phyloP scores from a whole-genome alignment of 805 yeast species.

The Diddensiella caesifluorescens region DNA sequence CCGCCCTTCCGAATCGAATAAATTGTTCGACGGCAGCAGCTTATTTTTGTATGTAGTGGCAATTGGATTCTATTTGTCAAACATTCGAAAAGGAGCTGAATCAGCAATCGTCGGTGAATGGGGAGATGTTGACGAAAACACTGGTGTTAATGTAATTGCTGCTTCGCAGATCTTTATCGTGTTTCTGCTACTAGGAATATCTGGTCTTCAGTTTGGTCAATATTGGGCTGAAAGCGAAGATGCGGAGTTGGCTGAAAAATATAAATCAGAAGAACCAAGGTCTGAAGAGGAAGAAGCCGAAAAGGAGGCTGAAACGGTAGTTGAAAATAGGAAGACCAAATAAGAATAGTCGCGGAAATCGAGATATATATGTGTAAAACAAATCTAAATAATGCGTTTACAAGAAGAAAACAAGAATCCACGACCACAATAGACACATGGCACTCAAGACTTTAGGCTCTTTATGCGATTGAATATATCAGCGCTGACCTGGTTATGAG shows the following conservation, averaged over 20 bases:
- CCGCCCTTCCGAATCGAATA: conserved; percentile 80
- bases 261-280: conserved; percentile 21
- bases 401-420: neutral
- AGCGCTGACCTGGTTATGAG: neutral
- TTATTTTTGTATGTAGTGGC: conserved; percentile 68
- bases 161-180: conserved; percentile 79
- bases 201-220: conserved; percentile 80
- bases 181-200: conserved; percentile 67
- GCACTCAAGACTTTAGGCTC: neutral
- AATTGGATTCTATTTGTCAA: conserved; percentile 76
- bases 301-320: conserved; percentile 15
- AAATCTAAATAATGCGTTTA: conserved; percentile 1
- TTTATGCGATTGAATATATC: conserved; percentile 5
- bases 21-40: conserved; percentile 86
- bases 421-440: neutral
- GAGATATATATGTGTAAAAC: neutral
- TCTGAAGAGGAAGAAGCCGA: conserved; percentile 16
- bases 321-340: conserved; percentile 7
- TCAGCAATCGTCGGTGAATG: conserved; percentile 68
- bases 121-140: conserved; percentile 87
- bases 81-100: conserved; percentile 72
- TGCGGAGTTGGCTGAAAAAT: conserved; percentile 14
- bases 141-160: conserved; percentile 87
- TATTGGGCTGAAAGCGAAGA: conserved; percentile 74
- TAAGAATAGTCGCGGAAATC: conserved; percentile 3